Evolutionary conservation across 305 asterid genomes (phyloP), one percentile per base, ranked within the genome.

Genomic region (Andrographis paniculata): DNA sequence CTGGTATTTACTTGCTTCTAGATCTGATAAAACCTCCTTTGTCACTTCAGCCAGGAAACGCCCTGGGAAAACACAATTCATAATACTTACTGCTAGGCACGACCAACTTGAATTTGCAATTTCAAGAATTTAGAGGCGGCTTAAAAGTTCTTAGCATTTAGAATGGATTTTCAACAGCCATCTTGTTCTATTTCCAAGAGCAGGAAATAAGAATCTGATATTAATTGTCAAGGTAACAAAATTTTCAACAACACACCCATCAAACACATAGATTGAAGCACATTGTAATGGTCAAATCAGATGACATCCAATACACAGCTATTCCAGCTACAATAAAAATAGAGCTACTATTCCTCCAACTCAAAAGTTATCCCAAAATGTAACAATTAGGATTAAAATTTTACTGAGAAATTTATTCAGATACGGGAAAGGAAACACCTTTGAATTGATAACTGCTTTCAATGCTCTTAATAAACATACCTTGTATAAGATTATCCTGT

Each of bases 401-500:
- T n/a, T n/a, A n/a, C n/a, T n/a, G n/a, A n/a, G n/a, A n/a, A n/a
- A n/a, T n/a, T n/a, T n/a, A n/a, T n/a, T n/a, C n/a, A n/a, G n/a
- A n/a, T n/a, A 37, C 38, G 52, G 58, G 50, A 36, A 6, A 42
- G 18, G 18, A 30, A 46, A 45, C 57, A 22, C 23, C 28, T 19
- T 4, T 23, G 17, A 56, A 31, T 24, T 42, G 20, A n/a, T n/a
- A 45, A 24, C 4, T 24, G 30, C 4, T 24, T 24, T 24, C 8
- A 4, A 24, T 24, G 30, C 30, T 3, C 8, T 24, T 24, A 54
- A 38, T 42, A 43, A 54, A 41, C 52, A 60, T 75, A 91, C 99
- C 99, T 69, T 91, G 99, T 67, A 91, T 91, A 48, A 91, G 96
- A 81, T 91, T 91, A 63, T 91, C 99, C 78, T 87, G 99, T 79